phyloP scores from a whole-genome alignment of 2,329 filamentous ascomycete species.

The Gremmenia infestans region DNA sequence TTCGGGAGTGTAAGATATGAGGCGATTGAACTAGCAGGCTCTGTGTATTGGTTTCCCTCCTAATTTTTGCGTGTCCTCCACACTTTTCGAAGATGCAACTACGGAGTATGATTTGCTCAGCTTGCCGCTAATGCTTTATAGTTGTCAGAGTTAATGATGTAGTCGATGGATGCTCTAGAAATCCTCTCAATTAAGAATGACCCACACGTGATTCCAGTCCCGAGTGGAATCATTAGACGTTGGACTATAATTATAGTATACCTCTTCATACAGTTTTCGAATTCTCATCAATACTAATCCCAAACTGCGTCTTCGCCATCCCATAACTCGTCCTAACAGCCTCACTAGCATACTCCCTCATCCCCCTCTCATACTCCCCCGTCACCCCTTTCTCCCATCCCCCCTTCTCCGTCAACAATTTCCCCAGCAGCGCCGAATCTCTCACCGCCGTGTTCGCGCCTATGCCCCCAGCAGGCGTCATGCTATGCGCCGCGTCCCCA shows the following conservation, averaged over 20 bases:
- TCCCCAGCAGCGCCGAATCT: conserved; percentile 51
- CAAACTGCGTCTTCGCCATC: conserved; percentile 40
- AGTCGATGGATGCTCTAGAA: no score
- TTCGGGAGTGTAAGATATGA: no score
- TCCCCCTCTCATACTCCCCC: conserved; percentile 55
- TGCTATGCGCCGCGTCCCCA: conserved; percentile 51
- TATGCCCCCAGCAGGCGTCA: conserved; percentile 52
- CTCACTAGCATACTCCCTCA: conserved; percentile 54
- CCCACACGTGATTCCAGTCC: no score
- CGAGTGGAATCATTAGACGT: no score
- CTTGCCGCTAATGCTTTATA: no score
- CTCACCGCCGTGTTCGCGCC: conserved; percentile 53
- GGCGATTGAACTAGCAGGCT: no score
- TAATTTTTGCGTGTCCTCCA: no score
- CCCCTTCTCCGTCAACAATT: conserved; percentile 46
- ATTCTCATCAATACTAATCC: conserved; percentile 42
- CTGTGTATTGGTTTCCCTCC: no score
- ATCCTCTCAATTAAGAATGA: no score
- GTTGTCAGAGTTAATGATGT: no score
- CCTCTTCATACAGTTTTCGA: conserved; percentile 18
- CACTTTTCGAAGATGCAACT: no score
- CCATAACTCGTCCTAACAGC: conserved; percentile 52
- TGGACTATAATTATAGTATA: background rate
- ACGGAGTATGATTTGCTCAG: no score
- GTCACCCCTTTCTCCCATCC: conserved; percentile 49